These are phyloP conservation scores for Macrotyloma uniflorum DNA, from an alignment of 306 rosid genomes.

Conservation along the genomic window DNA sequence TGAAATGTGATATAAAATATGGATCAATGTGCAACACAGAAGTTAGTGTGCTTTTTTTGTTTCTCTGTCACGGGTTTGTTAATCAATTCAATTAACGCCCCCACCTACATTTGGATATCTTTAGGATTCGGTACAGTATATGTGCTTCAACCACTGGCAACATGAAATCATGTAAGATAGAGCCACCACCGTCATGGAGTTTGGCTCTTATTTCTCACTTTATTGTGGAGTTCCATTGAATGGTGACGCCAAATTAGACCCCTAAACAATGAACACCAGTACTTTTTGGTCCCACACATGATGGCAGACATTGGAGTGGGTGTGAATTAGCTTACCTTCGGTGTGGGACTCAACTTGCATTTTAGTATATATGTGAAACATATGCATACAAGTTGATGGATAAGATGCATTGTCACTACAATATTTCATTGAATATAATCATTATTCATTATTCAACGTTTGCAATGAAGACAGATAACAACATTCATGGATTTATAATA, in stretches of 20 bases:
- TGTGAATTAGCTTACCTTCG: conserved; percentile 35
- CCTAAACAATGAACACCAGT: background rate
- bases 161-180: conserved; percentile 2
- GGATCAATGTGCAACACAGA: conserved; percentile 29
- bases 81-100: conserved; percentile 44
- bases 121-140: conserved; percentile 32
- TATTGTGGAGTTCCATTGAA: conserved; percentile 33
- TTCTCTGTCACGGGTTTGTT: conserved; percentile 54
- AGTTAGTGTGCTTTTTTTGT: conserved; percentile 23
- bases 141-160: conserved; percentile 49
- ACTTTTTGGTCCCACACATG: conserved; percentile 36
- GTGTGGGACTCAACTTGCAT: conserved; percentile 40
- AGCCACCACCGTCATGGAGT: conserved; percentile 12
- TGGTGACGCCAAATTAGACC: conserved; percentile 31
- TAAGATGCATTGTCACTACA: conserved; percentile 23
- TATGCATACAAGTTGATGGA: conserved; percentile 21
- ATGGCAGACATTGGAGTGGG: conserved; percentile 42
- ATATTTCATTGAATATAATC: too few species aligned
- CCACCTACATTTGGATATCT: conserved; percentile 50
- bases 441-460: conserved; percentile 26
- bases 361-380: background rate
- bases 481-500: conserved; percentile 4
- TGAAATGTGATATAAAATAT: conserved; percentile 27
- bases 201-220: background rate
- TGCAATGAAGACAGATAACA: conserved; percentile 10